Conservation (phyloP, 768 basidiomycete species). For the Leccinum incarnatum region DNA sequence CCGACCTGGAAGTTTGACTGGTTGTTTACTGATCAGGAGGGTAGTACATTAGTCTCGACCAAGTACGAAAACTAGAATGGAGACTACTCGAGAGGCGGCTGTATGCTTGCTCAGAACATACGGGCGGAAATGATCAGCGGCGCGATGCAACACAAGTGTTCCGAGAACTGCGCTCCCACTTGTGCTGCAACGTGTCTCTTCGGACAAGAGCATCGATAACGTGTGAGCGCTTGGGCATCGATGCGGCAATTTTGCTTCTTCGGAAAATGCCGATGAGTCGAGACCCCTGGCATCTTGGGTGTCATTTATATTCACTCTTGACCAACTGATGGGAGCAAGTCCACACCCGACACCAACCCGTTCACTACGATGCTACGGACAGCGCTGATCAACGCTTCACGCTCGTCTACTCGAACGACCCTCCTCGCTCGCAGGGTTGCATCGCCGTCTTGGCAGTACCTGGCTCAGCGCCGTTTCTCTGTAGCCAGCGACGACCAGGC, state of each 20-base stretch:
- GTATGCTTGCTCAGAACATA: neutral
- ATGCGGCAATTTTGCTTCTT: neutral
- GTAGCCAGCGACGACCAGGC: constrained; percentile 24
- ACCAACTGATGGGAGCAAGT: neutral
- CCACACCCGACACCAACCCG: neutral
- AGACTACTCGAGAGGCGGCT: too few species aligned
- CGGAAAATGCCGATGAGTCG: neutral
- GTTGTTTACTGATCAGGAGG: neutral
- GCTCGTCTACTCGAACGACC: constrained; percentile 9
- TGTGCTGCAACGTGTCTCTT: constrained; percentile 22
- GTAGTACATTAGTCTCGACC: neutral
- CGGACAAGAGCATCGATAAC: neutral
- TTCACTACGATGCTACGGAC: constrained; percentile 25
- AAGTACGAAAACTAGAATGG: neutral
- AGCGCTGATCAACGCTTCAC: constrained; percentile 14
- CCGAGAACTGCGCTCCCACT: constrained; percentile 48
- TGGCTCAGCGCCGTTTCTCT: constrained; percentile 37
- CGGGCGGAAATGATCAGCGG: neutral
- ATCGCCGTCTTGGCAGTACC: constrained; percentile 12
- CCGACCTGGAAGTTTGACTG: neutral
- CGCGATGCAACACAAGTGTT: constrained; percentile 35
- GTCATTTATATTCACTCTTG: neutral
- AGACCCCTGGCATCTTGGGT: neutral
- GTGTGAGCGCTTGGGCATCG: neutral
- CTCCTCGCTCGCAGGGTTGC: constrained; percentile 4